Evolutionary conservation across 805 yeast genomes (phyloP).

Genomic region (Zygotorulaspora chibaensis): DNA sequence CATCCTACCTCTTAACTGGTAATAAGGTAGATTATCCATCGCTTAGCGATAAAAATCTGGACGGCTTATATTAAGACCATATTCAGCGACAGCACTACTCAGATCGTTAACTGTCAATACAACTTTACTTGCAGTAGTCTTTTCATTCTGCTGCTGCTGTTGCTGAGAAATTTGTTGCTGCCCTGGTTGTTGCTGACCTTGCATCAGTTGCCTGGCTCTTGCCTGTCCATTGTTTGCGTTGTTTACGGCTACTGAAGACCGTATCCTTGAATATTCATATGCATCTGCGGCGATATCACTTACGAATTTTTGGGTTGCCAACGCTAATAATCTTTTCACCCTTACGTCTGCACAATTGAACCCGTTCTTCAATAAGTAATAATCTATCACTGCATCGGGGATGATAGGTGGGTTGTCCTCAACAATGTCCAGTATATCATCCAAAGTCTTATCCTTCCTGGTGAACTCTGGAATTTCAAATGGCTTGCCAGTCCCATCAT

Average conservation of each 20-base stretch:
- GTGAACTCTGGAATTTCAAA: conserved; percentile 64
- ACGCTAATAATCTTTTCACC: conserved; percentile 77
- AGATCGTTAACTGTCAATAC: conserved; percentile 91
- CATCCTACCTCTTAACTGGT: too few species aligned
- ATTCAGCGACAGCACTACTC: conserved; percentile 87
- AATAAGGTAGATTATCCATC: not conserved
- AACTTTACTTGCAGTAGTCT: conserved; percentile 55
- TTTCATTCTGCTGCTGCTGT: conserved; percentile 43
- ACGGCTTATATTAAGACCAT: conserved; percentile 81
- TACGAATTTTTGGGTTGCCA: conserved; percentile 94
- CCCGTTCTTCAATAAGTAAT: conserved; percentile 81
- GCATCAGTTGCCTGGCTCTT: conserved; percentile 70
- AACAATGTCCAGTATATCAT: conserved; percentile 82
- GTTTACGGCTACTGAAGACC: conserved; percentile 84
- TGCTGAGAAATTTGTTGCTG: conserved; percentile 37
- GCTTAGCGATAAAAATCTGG: conserved; percentile 89
- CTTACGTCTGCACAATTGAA: conserved; percentile 74
- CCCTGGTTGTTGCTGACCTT: conserved; percentile 53
- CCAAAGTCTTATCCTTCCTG: conserved; percentile 73
- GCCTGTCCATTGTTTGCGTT: conserved; percentile 82
- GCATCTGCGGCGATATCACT: conserved; percentile 96
- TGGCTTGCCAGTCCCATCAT: conserved; percentile 28
- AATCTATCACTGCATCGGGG: conserved; percentile 95
- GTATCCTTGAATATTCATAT: conserved; percentile 87
- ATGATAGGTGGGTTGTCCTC: conserved; percentile 93